These are phyloP conservation scores for Scedosporium boydii DNA, from an alignment of 2,329 filamentous ascomycete species.

Conservation along the genomic window DNA sequence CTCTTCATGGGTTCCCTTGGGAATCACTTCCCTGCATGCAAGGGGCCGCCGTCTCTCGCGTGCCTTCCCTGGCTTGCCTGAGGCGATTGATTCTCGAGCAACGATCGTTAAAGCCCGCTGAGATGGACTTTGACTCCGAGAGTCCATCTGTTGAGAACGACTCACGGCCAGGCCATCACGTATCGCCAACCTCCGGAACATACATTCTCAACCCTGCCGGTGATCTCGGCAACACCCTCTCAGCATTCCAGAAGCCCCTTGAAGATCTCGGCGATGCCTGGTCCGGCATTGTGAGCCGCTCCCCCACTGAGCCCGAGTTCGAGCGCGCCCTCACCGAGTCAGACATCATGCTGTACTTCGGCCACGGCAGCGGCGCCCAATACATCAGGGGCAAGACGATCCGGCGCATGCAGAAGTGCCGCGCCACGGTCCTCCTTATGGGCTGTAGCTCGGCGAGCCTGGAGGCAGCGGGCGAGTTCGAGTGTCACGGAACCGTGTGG, in stretches of 20 bases:
- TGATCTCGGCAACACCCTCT: constrained; percentile 73
- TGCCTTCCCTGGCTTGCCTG: constrained; percentile 78
- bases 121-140: constrained; percentile 6
- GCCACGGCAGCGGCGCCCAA: constrained; percentile 88
- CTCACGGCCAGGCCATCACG: constrained; percentile 36
- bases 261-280: constrained; percentile 58
- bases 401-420: constrained; percentile 64
- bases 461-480: constrained; percentile 58
- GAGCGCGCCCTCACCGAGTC: constrained; percentile 53
- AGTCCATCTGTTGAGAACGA: constrained; percentile 16
- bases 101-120: constrained; percentile 9
- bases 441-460: constrained; percentile 84
- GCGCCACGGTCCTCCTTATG: constrained; percentile 77
- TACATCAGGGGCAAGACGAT: constrained; percentile 84
- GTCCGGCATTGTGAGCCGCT: constrained; percentile 57
- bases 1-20: constrained; percentile 88
- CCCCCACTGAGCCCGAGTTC: constrained; percentile 72
- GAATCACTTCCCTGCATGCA: constrained; percentile 86
- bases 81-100: constrained; percentile 61
- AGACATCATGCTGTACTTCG: constrained; percentile 83
- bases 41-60: constrained; percentile 68
- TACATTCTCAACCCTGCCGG: constrained; percentile 86
- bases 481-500: constrained; percentile 81
- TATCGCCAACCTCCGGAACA: constrained; percentile 47
- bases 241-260: constrained; percentile 61